Conservation (phyloP, 805 yeast species). For the Komagataella populi region DNA sequence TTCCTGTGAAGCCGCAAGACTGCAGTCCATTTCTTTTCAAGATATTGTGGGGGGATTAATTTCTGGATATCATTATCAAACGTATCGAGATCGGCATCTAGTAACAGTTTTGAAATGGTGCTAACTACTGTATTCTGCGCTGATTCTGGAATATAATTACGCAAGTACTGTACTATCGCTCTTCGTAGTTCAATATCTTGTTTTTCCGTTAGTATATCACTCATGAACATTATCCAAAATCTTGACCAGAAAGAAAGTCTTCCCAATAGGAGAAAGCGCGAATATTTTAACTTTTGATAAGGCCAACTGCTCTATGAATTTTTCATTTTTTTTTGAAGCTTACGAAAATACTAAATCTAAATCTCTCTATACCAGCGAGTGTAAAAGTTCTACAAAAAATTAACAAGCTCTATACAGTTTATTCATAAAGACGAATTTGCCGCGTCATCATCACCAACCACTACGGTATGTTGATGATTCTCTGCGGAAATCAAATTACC, state of each 20-base stretch:
- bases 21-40: conserved; percentile 81
- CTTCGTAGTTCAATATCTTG: conserved; percentile 21
- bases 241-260: no score
- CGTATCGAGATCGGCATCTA: not conserved
- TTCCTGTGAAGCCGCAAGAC: conserved; percentile 68
- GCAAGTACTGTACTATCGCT: conserved; percentile 19
- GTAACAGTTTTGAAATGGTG: not conserved
- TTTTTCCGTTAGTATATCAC: conserved; percentile 15
- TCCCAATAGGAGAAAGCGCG: not conserved
- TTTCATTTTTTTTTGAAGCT: not conserved
- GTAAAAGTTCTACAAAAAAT: not conserved
- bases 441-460: conserved; percentile 5
- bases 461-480: conserved; percentile 37
- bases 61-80: conserved; percentile 1
- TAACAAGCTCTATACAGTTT: not conserved
- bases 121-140: not conserved
- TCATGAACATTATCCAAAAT: not conserved
- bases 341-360: not conserved
- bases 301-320: not conserved
- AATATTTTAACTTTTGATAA: not conserved
- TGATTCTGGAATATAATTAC: not conserved
- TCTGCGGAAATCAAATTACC: conserved; percentile 27
- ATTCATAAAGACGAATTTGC: not conserved
- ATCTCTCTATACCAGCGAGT: not conserved
- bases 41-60: conserved; percentile 14